Evolutionary conservation across 1,284 basidiomycete genomes (phyloP), one percentile per base, ranked within the genome.

Genomic region (Lentinula novae-zelandiae): DNA sequence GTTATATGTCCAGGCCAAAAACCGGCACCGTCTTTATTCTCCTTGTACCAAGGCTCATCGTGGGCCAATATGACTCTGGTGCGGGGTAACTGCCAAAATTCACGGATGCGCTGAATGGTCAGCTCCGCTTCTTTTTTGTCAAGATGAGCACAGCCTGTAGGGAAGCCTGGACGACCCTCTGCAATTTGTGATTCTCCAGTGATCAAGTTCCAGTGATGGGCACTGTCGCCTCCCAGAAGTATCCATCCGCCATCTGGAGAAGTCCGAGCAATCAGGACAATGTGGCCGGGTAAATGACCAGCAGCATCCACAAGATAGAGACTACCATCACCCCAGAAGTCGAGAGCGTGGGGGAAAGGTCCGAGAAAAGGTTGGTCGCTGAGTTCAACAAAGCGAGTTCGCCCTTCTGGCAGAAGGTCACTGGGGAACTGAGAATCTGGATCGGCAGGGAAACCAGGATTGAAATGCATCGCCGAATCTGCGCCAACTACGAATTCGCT

Each of bases 281-380:
- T 62, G 65, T 86, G 84, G 0, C 84, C 83, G 0, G 73, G 68
- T 33, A 82, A 71, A 67, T 85, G 83, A 0, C 84, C 84, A 13
- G 81, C 78, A 5, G 83, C 76, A 64, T 86, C 79, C 59, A 86
- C 72, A 60, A 87, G 70, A 66, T 84, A 83, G 44, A 84, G 62
- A 62, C 78, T 81, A 2, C 84, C 85, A 63, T 87, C 85, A 12
- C 76, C 77, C 66, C 78, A 84, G 63, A 78, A 79, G 70, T 87
- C 84, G 31, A 79, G 66, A 5, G 79, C 78, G 48, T 71, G 75
- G 5, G 78, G 77, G 69, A 85, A 86, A 2, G 81, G 79, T 0
- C 82, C 83, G 38, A 86, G 65, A 15, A 71, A 71, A 56, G 67
- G 69, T 72, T 73, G 73, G 13, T 66, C 67, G 9, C 65, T 67